Conservation (phyloP, 371 early-diverging fungal genomes). For the Actinomortierella ambigua region DNA sequence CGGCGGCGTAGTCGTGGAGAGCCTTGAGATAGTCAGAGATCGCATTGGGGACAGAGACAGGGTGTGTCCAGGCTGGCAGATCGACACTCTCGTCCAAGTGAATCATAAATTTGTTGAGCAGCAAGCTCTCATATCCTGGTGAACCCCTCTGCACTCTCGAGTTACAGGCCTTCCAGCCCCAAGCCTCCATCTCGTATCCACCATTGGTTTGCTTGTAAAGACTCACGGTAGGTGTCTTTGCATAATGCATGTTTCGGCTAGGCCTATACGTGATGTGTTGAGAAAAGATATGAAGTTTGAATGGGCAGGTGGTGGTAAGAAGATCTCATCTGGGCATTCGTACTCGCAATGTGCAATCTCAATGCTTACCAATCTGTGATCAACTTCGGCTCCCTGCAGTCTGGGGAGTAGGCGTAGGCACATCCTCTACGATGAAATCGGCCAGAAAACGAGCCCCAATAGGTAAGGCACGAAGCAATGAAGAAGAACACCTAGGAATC, state of each 20-base stretch:
- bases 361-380: constrained; percentile 20
- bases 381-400: constrained; percentile 10
- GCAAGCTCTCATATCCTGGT: constrained; percentile 34
- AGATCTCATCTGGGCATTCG: no score
- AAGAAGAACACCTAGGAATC: background rate
- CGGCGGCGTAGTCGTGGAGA: constrained; percentile 49
- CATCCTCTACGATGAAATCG: constrained; percentile 24
- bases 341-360: no score
- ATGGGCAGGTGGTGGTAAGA: no score
- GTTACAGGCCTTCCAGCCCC: constrained; percentile 66
- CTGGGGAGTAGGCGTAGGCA: constrained; percentile 28
- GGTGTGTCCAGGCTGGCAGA: constrained; percentile 39
- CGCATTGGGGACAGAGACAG: constrained; percentile 46
- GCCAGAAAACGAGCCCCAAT: background rate
- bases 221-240: constrained; percentile 54
- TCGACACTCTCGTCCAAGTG: constrained; percentile 53
- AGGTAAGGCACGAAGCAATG: no score
- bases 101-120: constrained; percentile 55
- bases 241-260: constrained; percentile 27
- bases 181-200: constrained; percentile 37
- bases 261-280: no score
- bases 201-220: constrained; percentile 47
- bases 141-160: constrained; percentile 51
- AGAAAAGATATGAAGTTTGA: no score
- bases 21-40: constrained; percentile 51